A percentile compares a stretch with the other conserved stretches of the same genome.
These are phyloP conservation scores for Maudiozyma barnettii DNA, from an alignment of 805 yeast species.

Conservation along the genomic window DNA sequence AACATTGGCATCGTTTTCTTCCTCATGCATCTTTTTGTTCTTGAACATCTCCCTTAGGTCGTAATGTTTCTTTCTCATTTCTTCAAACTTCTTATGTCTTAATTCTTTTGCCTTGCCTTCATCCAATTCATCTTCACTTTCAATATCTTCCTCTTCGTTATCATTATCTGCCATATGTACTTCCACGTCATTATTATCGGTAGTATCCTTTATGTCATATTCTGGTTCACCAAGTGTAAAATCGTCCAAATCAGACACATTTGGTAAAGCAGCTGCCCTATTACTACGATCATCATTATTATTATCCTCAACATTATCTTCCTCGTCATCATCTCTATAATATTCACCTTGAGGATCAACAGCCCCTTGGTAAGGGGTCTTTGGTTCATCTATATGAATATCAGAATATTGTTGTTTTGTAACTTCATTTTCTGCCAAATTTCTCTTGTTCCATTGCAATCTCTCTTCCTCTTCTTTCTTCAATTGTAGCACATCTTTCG, in stretches of 20 bases:
- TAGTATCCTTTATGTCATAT: slow-evolving; percentile 29
- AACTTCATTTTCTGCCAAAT: slow-evolving; percentile 49
- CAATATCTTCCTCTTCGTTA: slow-evolving; percentile 26
- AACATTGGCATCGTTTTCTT: slow-evolving; percentile 26
- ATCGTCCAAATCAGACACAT: slow-evolving; percentile 34
- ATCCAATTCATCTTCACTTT: slow-evolving; percentile 30
- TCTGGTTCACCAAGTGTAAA: slow-evolving; percentile 54
- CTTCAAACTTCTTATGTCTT: slow-evolving; percentile 61
- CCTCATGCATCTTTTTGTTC: slow-evolving; percentile 11
- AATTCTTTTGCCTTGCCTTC: slow-evolving; percentile 42
- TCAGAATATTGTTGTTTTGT: slow-evolving; percentile 56
- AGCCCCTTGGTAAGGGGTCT: slow-evolving; percentile 91
- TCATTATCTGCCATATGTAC: slow-evolving; percentile 33
- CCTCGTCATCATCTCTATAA: slow-evolving; percentile 61
- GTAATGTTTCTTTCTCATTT: slow-evolving; percentile 72
- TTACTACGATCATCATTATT: slow-evolving; percentile 20
- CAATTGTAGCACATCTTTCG: slow-evolving; percentile 27
- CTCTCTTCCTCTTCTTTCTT: slow-evolving; percentile 32
- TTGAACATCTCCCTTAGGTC: slow-evolving; percentile 42
- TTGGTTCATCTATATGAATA: slow-evolving; percentile 74
- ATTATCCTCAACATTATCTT: slow-evolving; percentile 25
- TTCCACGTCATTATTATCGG: slow-evolving; percentile 22
- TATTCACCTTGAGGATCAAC: slow-evolving; percentile 75
- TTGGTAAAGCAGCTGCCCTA: slow-evolving; percentile 13
- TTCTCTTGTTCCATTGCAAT: slow-evolving; percentile 79